phyloP scores from a whole-genome alignment of 768 basidiomycete genomes.

The Pleurotus platypus region DNA sequence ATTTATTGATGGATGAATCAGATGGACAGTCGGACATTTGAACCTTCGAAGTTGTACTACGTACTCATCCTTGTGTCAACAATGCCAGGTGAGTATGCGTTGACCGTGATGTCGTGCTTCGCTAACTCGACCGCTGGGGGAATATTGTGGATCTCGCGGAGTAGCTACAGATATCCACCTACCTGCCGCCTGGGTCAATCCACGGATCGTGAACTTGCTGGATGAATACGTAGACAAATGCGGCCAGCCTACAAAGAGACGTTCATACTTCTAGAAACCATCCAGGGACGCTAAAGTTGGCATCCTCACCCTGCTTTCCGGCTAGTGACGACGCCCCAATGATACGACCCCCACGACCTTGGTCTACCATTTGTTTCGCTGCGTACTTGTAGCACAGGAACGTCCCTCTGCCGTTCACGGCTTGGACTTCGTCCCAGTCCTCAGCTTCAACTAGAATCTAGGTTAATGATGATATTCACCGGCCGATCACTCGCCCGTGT shows the following conservation, averaged over 20 bases:
- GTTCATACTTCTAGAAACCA: not conserved
- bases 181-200: constrained; percentile 26
- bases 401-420: constrained; percentile 25
- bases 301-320: constrained; percentile 31
- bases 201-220: constrained; percentile 39
- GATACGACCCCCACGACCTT: constrained; percentile 12
- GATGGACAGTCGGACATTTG: not conserved
- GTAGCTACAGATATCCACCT: not conserved
- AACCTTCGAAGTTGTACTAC: not conserved
- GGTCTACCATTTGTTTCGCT: constrained; percentile 26
- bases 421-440: constrained; percentile 23
- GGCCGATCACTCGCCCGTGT: not conserved
- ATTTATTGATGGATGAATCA: not conserved
- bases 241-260: constrained; percentile 9
- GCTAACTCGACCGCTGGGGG: constrained; percentile 19
- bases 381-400: constrained; percentile 31
- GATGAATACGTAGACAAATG: constrained; percentile 23
- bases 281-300: not conserved
- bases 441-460: constrained; percentile 16
- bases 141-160: not conserved
- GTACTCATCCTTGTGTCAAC: constrained; percentile 2
- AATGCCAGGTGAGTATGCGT: constrained; percentile 25
- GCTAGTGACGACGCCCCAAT: constrained; percentile 28
- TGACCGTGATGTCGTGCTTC: constrained; percentile 25
- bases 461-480: not conserved